These are phyloP conservation scores for Fusarium gaditjirri DNA, from an alignment of 2,329 filamentous ascomycete species.

Conservation along the genomic window DNA sequence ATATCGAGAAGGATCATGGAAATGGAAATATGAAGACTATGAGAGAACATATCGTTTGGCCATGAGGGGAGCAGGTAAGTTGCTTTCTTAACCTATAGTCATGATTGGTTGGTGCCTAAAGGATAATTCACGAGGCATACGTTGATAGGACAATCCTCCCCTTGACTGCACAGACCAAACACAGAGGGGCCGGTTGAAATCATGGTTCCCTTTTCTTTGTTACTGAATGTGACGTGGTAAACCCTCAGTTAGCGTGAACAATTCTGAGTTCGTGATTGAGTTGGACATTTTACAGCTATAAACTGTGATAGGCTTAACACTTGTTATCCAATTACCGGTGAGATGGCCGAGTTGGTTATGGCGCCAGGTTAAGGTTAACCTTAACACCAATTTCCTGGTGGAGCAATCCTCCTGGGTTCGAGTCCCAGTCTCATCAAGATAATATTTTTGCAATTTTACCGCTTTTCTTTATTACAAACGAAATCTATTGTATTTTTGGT, in stretches of 20 bases:
- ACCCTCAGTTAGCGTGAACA: not conserved
- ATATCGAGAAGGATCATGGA: accelerated
- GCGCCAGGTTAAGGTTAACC: conserved; percentile 35
- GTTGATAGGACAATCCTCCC: not conserved
- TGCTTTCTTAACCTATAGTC: not conserved
- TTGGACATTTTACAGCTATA: not conserved
- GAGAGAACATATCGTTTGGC: too few species aligned
- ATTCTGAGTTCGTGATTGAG: not conserved
- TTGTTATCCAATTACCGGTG: conserved; percentile 3
- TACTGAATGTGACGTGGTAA: not conserved
- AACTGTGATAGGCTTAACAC: too few species aligned
- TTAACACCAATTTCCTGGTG: conserved; percentile 32
- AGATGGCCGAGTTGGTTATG: conserved; percentile 38
- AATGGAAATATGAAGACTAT: accelerated
- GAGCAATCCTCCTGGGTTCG: conserved; percentile 38
- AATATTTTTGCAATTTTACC: not conserved
- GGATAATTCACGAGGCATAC: not conserved
- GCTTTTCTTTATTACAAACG: accelerated
- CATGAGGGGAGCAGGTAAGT: not conserved
- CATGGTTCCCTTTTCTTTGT: accelerated
- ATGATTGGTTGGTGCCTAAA: not conserved
- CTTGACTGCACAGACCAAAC: too few species aligned
- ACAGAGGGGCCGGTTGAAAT: accelerated
- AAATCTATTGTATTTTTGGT: conserved; percentile 57
- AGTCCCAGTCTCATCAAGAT: conserved; percentile 32